phyloP scores from a whole-genome alignment of 257 asterid genomes.

The Jacaranda mimosifolia region DNA sequence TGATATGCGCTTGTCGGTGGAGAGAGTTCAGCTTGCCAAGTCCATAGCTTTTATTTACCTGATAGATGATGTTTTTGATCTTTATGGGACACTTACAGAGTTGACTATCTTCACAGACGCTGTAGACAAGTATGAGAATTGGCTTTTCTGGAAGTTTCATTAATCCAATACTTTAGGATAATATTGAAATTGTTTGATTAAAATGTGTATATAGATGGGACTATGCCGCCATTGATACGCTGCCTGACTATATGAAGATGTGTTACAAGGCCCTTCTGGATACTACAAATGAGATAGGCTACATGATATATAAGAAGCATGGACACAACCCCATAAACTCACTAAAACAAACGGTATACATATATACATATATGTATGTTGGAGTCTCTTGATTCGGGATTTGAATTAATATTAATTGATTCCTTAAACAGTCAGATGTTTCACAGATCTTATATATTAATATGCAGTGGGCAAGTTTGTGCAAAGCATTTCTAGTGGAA shows the following conservation, averaged over 20 bases:
- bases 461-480: constrained; percentile 62
- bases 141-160: no score
- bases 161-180: no score
- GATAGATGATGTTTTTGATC: constrained; percentile 54
- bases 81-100: constrained; percentile 46
- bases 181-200: no score
- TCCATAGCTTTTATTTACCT: constrained; percentile 51
- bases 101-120: constrained; percentile 47
- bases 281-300: constrained; percentile 44
- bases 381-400: neutral
- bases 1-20: constrained; percentile 32
- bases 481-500: constrained; percentile 63
- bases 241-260: constrained; percentile 61
- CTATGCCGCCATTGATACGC: constrained; percentile 25
- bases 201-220: constrained; percentile 44
- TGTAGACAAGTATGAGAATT: constrained; percentile 42
- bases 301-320: constrained; percentile 29
- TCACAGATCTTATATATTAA: neutral
- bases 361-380: no score
- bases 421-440: neutral
- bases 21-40: constrained; percentile 45
- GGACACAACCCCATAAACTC: constrained; percentile 49
- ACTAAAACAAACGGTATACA: constrained; percentile 38
- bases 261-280: constrained; percentile 55
- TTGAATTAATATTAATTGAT: neutral